These are phyloP conservation scores for Pseudogymnoascus sp. DNA, from an alignment of 2,329 filamentous ascomycete species.

Conservation along the genomic window DNA sequence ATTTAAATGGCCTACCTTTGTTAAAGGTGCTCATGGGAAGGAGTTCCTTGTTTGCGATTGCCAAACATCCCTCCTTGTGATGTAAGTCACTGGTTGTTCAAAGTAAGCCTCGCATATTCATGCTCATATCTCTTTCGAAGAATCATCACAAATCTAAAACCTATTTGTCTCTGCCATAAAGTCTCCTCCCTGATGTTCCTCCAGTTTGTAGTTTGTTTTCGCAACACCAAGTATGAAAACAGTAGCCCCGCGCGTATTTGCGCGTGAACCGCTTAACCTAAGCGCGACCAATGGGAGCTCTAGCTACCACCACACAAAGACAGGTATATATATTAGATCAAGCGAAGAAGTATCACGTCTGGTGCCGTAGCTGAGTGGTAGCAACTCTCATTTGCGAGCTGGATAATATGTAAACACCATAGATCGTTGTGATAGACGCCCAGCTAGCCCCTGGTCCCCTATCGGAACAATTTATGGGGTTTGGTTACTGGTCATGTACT, in stretches of 20 bases:
- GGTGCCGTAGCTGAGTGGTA: neutral
- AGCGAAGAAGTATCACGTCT: neutral
- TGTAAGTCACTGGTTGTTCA: neutral
- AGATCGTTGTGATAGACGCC: neutral
- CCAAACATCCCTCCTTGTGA: neutral
- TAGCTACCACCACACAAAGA: neutral
- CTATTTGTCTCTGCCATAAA: neutral
- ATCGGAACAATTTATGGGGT: neutral
- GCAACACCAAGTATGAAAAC: neutral
- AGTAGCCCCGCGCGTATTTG: neutral
- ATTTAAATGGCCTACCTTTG: neutral
- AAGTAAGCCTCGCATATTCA: neutral
- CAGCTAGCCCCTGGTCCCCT: neutral
- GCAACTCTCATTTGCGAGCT: neutral
- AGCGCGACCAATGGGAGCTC: neutral
- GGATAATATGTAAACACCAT: neutral
- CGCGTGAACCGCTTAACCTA: neutral
- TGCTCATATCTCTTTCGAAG: neutral
- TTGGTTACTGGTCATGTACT: neutral
- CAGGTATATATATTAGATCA: neutral
- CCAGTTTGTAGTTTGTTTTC: neutral
- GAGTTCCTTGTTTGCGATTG: neutral
- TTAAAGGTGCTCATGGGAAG: no score
- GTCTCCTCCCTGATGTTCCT: neutral
- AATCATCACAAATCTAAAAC: neutral